These are phyloP conservation scores for Fraxinus velutina DNA, from an alignment of 305 asterid genomes.

Conservation along the genomic window DNA sequence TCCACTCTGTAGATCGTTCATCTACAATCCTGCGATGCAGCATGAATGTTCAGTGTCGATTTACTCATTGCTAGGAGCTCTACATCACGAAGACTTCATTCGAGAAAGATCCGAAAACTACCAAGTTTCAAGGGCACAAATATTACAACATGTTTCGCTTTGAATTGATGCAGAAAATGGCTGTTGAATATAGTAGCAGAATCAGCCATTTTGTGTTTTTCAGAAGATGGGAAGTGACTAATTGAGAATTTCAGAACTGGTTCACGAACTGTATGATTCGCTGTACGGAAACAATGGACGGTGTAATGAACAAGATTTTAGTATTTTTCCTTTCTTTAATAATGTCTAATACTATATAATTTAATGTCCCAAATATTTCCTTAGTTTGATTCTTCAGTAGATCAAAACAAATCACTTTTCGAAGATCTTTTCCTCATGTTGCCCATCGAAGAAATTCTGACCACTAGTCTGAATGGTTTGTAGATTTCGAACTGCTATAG, in stretches of 20 bases:
- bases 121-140: conserved; percentile 14
- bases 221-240: neutral
- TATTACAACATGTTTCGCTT: conserved; percentile 16
- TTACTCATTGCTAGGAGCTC: conserved; percentile 30
- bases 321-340: neutral
- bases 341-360: neutral
- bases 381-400: neutral
- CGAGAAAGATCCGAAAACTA: conserved; percentile 30
- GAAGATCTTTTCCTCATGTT: neutral
- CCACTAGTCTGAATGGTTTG: neutral
- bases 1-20: conserved; percentile 47
- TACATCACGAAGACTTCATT: conserved; percentile 43
- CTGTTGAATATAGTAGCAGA: conserved; percentile 5
- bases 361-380: neutral
- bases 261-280: neutral
- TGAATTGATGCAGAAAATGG: conserved; percentile 1
- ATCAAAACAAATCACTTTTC: neutral
- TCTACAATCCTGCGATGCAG: conserved; percentile 13
- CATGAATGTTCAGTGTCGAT: conserved; percentile 22
- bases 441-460: neutral
- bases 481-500: neutral
- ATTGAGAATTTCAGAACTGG: neutral
- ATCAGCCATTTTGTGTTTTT: neutral
- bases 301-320: neutral
- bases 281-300: neutral